Evolutionary conservation across 768 basidiomycete genomes (phyloP).

Genomic region (Hemileccinum rubropunctum): DNA sequence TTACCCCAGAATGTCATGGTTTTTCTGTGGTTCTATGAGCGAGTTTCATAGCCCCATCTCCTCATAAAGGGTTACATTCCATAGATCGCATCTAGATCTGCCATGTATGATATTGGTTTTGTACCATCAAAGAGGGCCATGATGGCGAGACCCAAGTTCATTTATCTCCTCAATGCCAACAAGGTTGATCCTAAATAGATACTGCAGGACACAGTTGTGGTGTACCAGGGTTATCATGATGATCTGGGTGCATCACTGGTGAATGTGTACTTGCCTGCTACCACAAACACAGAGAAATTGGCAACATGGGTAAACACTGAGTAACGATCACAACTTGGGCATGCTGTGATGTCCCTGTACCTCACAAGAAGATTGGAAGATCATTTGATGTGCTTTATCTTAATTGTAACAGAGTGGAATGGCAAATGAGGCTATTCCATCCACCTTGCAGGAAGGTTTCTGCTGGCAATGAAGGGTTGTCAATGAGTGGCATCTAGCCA

Average conservation of each 20-base stretch:
- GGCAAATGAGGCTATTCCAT: too few species aligned
- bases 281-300: conserved; percentile 91
- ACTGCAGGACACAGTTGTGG: conserved; percentile 90
- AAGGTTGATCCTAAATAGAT: conserved; percentile 87
- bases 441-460: too few species aligned
- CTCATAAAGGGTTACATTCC: background rate
- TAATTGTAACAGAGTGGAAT: too few species aligned
- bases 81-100: conserved; percentile 87
- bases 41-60: conserved; percentile 18
- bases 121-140: conserved; percentile 80
- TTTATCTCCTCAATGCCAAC: conserved; percentile 96
- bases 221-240: conserved; percentile 98
- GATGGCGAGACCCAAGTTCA: conserved; percentile 80
- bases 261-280: conserved; percentile 91
- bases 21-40: conserved; percentile 92
- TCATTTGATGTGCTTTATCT: conserved; percentile 67
- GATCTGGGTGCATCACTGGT: conserved; percentile 95
- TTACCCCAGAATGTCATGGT: conserved; percentile 94
- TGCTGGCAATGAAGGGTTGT: too few species aligned
- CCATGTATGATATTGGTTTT: conserved; percentile 94
- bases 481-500: too few species aligned
- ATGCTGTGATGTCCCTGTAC: conserved; percentile 91
- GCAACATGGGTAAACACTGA: conserved; percentile 97
- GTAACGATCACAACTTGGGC: conserved; percentile 85
- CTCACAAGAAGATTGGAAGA: conserved; percentile 96